A percentile compares a stretch with the other conserved stretches of the same genome.
These are phyloP conservation scores for Phytophthora kernoviae DNA, from an alignment of 352 stramenopile genomes.

Conservation along the genomic window DNA sequence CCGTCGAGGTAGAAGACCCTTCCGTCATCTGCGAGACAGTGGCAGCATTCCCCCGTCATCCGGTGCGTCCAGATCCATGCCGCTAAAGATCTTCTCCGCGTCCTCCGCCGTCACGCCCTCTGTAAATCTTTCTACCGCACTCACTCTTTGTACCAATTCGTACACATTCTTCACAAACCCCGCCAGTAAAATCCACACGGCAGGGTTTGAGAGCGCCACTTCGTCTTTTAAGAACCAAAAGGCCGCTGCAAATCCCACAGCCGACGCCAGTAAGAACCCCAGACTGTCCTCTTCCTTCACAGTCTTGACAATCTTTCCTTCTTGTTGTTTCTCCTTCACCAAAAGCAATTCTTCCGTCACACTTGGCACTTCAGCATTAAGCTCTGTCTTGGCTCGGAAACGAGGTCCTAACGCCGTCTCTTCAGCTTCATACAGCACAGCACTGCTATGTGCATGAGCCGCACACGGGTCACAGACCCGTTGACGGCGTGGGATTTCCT, in stretches of 20 bases:
- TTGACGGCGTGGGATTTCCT: constrained; percentile 70
- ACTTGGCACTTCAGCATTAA: constrained; percentile 20
- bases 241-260: constrained; percentile 60
- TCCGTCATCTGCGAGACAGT: constrained; percentile 4
- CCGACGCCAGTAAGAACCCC: constrained; percentile 60
- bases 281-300: constrained; percentile 37
- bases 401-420: constrained; percentile 32
- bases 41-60: constrained; percentile 15
- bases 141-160: constrained; percentile 49
- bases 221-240: constrained; percentile 87
- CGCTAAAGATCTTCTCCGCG: constrained; percentile 43
- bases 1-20: neutral
- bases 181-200: constrained; percentile 75
- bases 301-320: neutral
- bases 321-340: constrained; percentile 9
- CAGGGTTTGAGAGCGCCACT: constrained; percentile 69
- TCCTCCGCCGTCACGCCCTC: constrained; percentile 35
- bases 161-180: constrained; percentile 79
- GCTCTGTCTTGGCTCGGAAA: constrained; percentile 40
- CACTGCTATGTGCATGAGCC: constrained; percentile 60
- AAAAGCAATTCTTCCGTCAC: constrained; percentile 31
- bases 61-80: constrained; percentile 36
- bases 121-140: constrained; percentile 20
- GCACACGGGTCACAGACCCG: constrained; percentile 78
- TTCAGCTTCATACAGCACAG: constrained; percentile 67